Evolutionary conservation across 2,329 filamentous ascomycete genomes (phyloP).

Genomic region (Conoideocrella luteorostrata): DNA sequence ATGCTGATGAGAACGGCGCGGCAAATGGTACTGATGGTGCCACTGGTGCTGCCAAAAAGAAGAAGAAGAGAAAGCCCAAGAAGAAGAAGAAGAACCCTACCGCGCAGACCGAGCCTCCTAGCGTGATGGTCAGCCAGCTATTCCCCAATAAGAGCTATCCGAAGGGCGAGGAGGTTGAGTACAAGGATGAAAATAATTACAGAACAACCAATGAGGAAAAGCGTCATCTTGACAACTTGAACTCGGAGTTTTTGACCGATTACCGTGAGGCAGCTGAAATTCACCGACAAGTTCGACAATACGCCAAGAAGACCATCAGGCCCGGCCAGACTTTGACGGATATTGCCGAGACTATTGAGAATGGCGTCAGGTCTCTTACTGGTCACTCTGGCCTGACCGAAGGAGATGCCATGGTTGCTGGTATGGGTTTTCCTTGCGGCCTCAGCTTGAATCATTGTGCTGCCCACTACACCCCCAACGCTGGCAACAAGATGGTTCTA

Average conservation of each 20-base stretch:
- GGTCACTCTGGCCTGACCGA: conserved; percentile 71
- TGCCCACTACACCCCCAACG: conserved; percentile 82
- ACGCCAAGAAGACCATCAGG: conserved; percentile 73
- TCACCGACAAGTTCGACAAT: conserved; percentile 81
- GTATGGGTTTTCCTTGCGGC: conserved; percentile 83
- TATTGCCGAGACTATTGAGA: conserved; percentile 83
- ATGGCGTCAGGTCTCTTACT: conserved; percentile 69
- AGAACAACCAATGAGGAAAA: conserved; percentile 80
- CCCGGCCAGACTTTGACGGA: conserved; percentile 74
- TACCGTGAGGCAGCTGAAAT: conserved; percentile 82
- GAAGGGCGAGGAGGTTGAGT: conserved; percentile 71
- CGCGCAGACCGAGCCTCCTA: conserved; percentile 66
- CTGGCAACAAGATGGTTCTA: conserved; percentile 72
- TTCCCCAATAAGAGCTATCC: conserved; percentile 70
- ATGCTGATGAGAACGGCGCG: conserved; percentile 39
- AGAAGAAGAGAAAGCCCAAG: conserved; percentile 78
- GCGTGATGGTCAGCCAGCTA: conserved; percentile 63
- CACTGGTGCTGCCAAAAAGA: conserved; percentile 32
- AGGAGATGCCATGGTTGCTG: conserved; percentile 70
- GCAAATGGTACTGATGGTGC: conserved; percentile 28
- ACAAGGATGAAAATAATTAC: conserved; percentile 68
- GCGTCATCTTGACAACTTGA: conserved; percentile 73
- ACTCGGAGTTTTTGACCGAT: conserved; percentile 72
- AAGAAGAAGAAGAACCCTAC: conserved; percentile 74
- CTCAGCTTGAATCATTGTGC: conserved; percentile 79